A percentile compares a stretch with the other conserved stretches of the same genome.
Conservation (phyloP, 331 rosid species). For the Phaseolus coccineus region DNA sequence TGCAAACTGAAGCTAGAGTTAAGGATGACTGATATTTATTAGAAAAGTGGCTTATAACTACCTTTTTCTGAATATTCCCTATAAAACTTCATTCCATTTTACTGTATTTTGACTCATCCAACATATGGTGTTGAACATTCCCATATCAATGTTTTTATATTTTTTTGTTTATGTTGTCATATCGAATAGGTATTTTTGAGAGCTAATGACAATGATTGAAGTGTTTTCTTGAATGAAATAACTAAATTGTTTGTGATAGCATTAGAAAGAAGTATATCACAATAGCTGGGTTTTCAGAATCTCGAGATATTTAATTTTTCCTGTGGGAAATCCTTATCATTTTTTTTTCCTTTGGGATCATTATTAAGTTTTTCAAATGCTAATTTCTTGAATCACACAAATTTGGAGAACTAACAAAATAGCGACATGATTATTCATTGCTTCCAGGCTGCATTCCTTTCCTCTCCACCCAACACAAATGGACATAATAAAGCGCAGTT, state of each 20-base stretch:
- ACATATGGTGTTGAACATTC: neutral
- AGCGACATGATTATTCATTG: conserved; percentile 38
- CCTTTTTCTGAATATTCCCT: conserved; percentile 9
- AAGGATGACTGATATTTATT: conserved; percentile 13
- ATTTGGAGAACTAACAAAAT: conserved; percentile 40
- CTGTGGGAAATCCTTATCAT: conserved; percentile 16
- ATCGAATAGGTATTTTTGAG: conserved; percentile 14
- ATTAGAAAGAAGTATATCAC: neutral
- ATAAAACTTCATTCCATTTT: neutral
- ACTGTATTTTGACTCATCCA: conserved; percentile 15
- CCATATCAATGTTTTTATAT: neutral
- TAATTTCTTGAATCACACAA: conserved; percentile 15
- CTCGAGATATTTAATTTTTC: conserved; percentile 7
- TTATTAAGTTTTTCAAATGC: conserved; percentile 27
- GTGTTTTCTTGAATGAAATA: conserved; percentile 18
- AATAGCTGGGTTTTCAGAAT: conserved; percentile 24
- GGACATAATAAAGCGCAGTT: conserved; percentile 92
- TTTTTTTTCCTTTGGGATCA: conserved; percentile 22
- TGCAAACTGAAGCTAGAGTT: conserved; percentile 11
- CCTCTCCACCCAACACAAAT: conserved; percentile 86
- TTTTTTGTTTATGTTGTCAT: neutral
- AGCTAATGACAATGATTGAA: neutral
- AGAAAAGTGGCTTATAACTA: neutral
- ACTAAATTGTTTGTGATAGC: neutral
- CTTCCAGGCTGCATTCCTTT: conserved; percentile 84